These are phyloP conservation scores for Syzygium aromaticum DNA, from an alignment of 345 rosid species.

Conservation along the genomic window DNA sequence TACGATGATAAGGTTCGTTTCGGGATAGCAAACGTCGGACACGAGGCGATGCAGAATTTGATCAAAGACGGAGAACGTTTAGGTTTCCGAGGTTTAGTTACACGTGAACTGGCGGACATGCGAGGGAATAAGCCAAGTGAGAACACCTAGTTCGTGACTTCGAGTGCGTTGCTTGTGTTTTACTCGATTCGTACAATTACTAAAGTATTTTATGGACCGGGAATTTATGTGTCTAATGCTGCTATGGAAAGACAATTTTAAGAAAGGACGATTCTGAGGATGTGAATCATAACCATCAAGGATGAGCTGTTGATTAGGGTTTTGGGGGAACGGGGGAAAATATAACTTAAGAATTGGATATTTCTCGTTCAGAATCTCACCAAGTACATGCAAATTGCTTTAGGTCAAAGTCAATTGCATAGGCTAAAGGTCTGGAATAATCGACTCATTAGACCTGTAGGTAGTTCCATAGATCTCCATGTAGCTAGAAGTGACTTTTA, in stretches of 20 bases:
- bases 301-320: background rate
- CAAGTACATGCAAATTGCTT: background rate
- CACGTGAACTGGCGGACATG: background rate
- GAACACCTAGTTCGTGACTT: background rate
- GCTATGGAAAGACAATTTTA: background rate
- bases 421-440: background rate
- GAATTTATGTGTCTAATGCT: background rate
- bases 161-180: background rate
- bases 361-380: background rate
- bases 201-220: background rate
- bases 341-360: background rate
- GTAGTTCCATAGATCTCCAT: background rate
- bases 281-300: accelerated
- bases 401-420: too few relatives aligned
- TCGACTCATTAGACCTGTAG: background rate
- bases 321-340: background rate
- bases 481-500: background rate
- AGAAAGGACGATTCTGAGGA: background rate
- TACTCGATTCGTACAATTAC: background rate
- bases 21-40: background rate
- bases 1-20: background rate
- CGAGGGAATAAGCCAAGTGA: background rate
- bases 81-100: background rate
- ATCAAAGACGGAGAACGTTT: background rate
- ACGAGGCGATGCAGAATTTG: background rate